Evolutionary conservation across 495 filamentous ascomycete genomes (phyloP), one percentile per base, ranked within the genome.

Genomic region (Aspergillus saccharolyticus): DNA sequence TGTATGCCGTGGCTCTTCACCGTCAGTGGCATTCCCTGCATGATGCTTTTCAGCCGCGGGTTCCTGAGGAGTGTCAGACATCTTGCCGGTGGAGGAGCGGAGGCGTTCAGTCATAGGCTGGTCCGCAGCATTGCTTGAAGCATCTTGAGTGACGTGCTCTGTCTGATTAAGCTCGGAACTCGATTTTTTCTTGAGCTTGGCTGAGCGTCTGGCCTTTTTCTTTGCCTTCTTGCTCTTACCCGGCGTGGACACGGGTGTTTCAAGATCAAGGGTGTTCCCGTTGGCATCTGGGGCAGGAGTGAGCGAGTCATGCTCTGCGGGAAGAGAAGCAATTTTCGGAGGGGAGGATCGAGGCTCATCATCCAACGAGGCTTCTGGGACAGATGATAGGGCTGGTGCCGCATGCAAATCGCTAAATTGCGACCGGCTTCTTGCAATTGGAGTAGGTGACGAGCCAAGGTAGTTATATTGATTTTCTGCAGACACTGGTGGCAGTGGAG

Each of bases 391-490:
- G 16, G 64, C 56, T 10, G 63, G 21, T 18, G 55, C 49, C 16
- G 57, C 42, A 22, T 68, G 58, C 1, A 63, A 60, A 16, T 57
- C 64, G 25, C 50, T 45, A 14, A 68, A 57, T 7, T 67, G 66
- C 19, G 68, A 64, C 53, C 67, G 68, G 22, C 71, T 69, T 58
- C 73, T 72, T 64, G 84, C 68, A 67, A 75, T 63, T 8, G 90
- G 89, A 0, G 90, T 95, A 1, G 91, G 91, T 9, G 91, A 94
- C n/a, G 89, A 95, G 3, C 82, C 83, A 44, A 93, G 75, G 61
- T 83, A 89, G 16, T 83, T 80, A 67, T 88, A 81, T 65, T 85
- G 63, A 62, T 74, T 64, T 50, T 77, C 63, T 24, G 64, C 55
- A 45, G 70, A 52, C n/a, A 64, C 63, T 14, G 69, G 62, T n/a